Evolutionary conservation across 495 filamentous ascomycete species (phyloP).

Genomic region (Trichoderma virens): DNA sequence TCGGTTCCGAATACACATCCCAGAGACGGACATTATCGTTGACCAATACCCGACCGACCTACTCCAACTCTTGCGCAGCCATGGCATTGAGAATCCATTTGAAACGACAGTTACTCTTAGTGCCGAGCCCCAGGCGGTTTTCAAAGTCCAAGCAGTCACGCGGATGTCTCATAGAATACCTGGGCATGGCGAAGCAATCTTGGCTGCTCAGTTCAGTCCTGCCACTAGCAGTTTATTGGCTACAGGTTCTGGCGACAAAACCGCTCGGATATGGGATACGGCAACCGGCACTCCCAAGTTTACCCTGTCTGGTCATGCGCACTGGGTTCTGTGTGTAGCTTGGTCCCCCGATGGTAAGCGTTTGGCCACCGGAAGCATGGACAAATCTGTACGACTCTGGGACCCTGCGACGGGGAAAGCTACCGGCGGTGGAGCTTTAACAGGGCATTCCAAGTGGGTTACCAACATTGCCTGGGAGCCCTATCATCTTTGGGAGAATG

Average conservation of each 20-base stretch:
- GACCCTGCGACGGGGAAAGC: slow-evolving; percentile 74
- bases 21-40: slow-evolving; percentile 51
- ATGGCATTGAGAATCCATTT: slow-evolving; percentile 42
- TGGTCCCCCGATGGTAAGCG: slow-evolving; percentile 78
- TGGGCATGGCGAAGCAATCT: slow-evolving; percentile 88
- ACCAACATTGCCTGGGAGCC: slow-evolving; percentile 88
- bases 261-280: slow-evolving; percentile 91
- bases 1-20: slow-evolving; percentile 66
- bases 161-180: slow-evolving; percentile 81
- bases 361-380: slow-evolving; percentile 90
- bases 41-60: slow-evolving; percentile 63
- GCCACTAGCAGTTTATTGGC: slow-evolving; percentile 71
- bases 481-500: slow-evolving; percentile 72
- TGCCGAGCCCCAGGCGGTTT: slow-evolving; percentile 88
- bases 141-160: slow-evolving; percentile 86
- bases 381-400: slow-evolving; percentile 87
- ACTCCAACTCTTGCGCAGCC: slow-evolving; percentile 36
- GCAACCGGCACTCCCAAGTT: slow-evolving; percentile 85
- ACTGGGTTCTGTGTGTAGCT: slow-evolving; percentile 82
- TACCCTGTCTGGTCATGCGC: slow-evolving; percentile 87
- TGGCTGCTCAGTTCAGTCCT: slow-evolving; percentile 83
- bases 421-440: slow-evolving; percentile 63
- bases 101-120: slow-evolving; percentile 59
- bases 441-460: slow-evolving; percentile 88
- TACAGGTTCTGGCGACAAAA: slow-evolving; percentile 84